Evolutionary conservation across 495 filamentous ascomycete species (phyloP).

Genomic region (Penicillium simplicissimum): DNA sequence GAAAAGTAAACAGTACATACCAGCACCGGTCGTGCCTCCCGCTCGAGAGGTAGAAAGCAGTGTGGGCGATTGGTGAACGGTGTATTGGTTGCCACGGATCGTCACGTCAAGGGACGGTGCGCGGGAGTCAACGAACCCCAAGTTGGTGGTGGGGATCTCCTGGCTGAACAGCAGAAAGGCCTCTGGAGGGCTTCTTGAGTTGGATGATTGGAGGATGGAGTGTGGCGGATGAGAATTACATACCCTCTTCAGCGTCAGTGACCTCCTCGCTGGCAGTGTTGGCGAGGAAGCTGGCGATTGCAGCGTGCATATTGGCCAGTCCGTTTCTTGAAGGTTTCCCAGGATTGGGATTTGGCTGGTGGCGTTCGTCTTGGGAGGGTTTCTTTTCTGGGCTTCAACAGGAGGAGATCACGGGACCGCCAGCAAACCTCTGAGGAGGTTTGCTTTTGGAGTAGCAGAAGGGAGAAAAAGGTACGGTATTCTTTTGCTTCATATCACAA

Average conservation of each 20-base stretch:
- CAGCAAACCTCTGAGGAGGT: neutral
- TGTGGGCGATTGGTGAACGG: slow-evolving; percentile 81
- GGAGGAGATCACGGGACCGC: slow-evolving; percentile 12
- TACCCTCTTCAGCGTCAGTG: slow-evolving; percentile 66
- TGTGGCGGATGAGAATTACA: slow-evolving; percentile 23
- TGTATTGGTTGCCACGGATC: slow-evolving; percentile 68
- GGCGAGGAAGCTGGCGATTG: slow-evolving; percentile 18
- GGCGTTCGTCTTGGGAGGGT: neutral
- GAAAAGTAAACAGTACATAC: slow-evolving; percentile 43
- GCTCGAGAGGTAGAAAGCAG: slow-evolving; percentile 74
- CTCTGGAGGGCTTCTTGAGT: slow-evolving; percentile 54
- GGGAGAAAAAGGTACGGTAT: neutral
- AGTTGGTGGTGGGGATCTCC: slow-evolving; percentile 68
- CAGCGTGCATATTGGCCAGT: slow-evolving; percentile 6
- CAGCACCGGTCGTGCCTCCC: slow-evolving; percentile 89
- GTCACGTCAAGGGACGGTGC: slow-evolving; percentile 64
- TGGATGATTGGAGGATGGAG: neutral
- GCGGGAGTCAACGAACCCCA: slow-evolving; percentile 81
- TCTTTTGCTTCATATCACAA: too few species aligned
- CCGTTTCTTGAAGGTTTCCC: neutral
- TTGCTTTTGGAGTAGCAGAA: neutral
- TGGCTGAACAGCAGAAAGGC: slow-evolving; percentile 83
- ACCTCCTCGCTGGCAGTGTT: slow-evolving; percentile 43
- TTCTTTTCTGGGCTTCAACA: neutral
- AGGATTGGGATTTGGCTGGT: neutral